These are phyloP conservation scores for Alternaria atra DNA, from an alignment of 2,329 filamentous ascomycete genomes.

Conservation along the genomic window DNA sequence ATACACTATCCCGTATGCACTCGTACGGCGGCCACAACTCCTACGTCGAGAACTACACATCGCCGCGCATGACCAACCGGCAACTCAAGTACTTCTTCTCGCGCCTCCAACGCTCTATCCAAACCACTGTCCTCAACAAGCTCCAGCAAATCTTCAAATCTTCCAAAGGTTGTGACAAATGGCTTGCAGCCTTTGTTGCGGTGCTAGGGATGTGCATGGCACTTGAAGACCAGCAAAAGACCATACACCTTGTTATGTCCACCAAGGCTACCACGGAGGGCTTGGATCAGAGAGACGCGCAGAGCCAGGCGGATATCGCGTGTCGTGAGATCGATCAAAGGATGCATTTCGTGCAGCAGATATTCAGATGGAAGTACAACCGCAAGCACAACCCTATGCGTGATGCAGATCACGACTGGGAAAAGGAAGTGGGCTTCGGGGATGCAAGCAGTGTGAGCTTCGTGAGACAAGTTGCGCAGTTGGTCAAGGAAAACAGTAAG, in stretches of 20 bases:
- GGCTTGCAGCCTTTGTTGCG: conserved; percentile 57
- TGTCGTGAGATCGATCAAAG: conserved; percentile 57
- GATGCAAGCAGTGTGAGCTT: conserved; percentile 50
- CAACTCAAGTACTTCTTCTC: conserved; percentile 62
- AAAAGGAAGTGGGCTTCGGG: conserved; percentile 48
- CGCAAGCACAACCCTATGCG: conserved; percentile 53
- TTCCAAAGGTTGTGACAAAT: conserved; percentile 55
- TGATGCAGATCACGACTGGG: conserved; percentile 50
- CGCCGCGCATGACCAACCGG: conserved; percentile 58
- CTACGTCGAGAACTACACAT: conserved; percentile 46
- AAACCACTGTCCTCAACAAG: conserved; percentile 56
- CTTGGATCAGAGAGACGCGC: conserved; percentile 35
- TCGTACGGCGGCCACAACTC: conserved; percentile 43
- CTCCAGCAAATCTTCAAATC: conserved; percentile 58
- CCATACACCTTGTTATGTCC: conserved; percentile 55
- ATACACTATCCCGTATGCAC: conserved; percentile 51
- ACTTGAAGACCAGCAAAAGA: conserved; percentile 59
- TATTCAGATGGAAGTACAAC: conserved; percentile 61
- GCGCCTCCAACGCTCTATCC: conserved; percentile 53
- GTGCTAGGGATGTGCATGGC: conserved; percentile 60
- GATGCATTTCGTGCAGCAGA: conserved; percentile 55
- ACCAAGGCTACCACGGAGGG: conserved; percentile 47
- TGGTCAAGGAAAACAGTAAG: conserved; percentile 56
- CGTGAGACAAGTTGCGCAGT: conserved; percentile 46
- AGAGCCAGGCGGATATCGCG: conserved; percentile 50